Evolutionary conservation across 108 stramenopile genomes (phyloP), one percentile per base, ranked within the genome.

Genomic region (Conticribra guillardii): DNA sequence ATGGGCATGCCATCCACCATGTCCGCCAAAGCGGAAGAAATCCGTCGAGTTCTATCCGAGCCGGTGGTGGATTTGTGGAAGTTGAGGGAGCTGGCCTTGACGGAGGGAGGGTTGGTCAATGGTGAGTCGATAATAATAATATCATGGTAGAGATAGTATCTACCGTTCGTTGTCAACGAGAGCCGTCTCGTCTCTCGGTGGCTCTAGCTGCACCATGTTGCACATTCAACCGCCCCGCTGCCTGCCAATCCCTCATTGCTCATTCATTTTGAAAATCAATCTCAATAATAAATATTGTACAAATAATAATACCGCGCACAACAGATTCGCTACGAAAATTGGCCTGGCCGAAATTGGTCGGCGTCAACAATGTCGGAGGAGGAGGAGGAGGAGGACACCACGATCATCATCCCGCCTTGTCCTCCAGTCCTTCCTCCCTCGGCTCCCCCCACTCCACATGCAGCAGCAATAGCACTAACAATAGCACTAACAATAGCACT

Each of bases 311-410:
- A n/a, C n/a, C n/a, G n/a, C 17, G 14, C 21, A 3, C n/a, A 44
- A 1, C 61, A 92, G 93, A 94, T 63, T 83, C 89, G 9, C 41
- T 94, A 11, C 82, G 93, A 7, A 81, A 82, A 73, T 71, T 86
- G n/a, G 93, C 89, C 1, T 94, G 93, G 93, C 93, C 93, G 45
- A 90, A 89, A 74, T 62, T 94, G 23, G 88, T 94, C 3, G 90
- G 93, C 17, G 61, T 87, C 26, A 47, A 70, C 21, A 61, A 79
- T 49, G 56, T 52, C 23, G 9, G 46, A 31, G 46, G 32, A 21
- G 53, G 45, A 32, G n/a, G n/a, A n/a, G n/a, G n/a, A n/a, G n/a
- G 11, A 41, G 37, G 8, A 41, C 11, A 41, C 37, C 11, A 41
- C 11, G 37, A 41, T 11, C 37, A 41, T 11, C 5, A 11, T 41